Evolutionary conservation across 2,329 filamentous ascomycete species (phyloP), one percentile per base, ranked within the genome.

Genomic region (Cercospora sp.): DNA sequence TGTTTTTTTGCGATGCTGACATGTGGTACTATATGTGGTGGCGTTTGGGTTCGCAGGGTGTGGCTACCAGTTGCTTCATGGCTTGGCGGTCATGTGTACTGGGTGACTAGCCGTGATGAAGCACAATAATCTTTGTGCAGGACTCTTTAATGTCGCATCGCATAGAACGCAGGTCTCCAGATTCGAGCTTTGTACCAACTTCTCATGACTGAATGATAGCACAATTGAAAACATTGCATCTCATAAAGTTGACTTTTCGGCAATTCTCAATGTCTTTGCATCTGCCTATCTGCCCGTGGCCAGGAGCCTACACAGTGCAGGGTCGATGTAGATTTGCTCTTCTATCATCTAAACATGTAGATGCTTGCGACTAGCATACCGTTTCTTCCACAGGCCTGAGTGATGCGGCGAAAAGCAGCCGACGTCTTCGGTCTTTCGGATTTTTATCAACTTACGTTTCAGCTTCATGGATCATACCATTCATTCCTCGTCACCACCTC

Each of bases 401-500:
- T 28, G 23, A 55, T 30, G 23, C 48, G 1, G 13, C 23, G 48
- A 28, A 28, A 13, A 55, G 23, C 4, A 30, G 48, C 48, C 26
- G 23, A 13, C 20, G n/a, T 26, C 30, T 55, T 55, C 20, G 20
- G 48, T 55, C 48, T 55, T 30, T 26, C 48, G 48, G 48, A 28
- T 26, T 55, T 28, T 55, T 0, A 55, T n/a, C 1, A 28, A 36
- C 28, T 59, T 23, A 36, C 7, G 55, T 33, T 31, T 36, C 55
- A 59, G 28, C 55, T 59, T 36, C 48, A 55, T 55, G 48, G 3
- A 6, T 55, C 58, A 60, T 57, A 7, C 7, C 48, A 28, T 65
- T 71, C 66, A 72, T 64, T 72, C 70, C 26, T 67, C 70, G 48
- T 70, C 74, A 16, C 73, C 74, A 18, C 73, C 74, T 18, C 75